These are phyloP conservation scores for Mitragyna speciosa DNA, from an alignment of 257 asterid genomes.

Conservation along the genomic window DNA sequence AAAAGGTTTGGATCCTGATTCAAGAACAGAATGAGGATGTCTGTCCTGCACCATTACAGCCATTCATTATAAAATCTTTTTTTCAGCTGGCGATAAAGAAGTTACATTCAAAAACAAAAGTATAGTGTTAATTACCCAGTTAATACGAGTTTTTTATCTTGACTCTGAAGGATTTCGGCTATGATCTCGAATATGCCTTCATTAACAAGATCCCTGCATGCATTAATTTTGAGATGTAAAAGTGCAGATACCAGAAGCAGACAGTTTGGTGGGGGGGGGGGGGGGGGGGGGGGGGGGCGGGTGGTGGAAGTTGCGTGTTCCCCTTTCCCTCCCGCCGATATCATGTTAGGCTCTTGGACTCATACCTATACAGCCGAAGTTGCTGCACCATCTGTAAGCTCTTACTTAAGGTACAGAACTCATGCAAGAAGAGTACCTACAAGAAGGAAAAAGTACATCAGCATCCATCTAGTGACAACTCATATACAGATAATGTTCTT, in stretches of 20 bases:
- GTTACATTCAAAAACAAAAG: slow-evolving; percentile 10
- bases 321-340: not conserved
- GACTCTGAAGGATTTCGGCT: slow-evolving; percentile 70
- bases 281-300: too few species aligned
- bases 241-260: not conserved
- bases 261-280: not conserved
- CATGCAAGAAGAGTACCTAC: slow-evolving; percentile 85
- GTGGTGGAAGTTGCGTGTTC: too few species aligned
- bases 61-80: slow-evolving; percentile 28
- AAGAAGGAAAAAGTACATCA: not conserved
- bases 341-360: not conserved
- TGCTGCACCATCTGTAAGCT: slow-evolving; percentile 96
- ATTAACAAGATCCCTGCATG: slow-evolving; percentile 79
- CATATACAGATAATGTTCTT: not conserved
- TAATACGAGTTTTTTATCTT: slow-evolving; percentile 82
- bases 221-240: slow-evolving; percentile 14
- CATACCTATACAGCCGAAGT: slow-evolving; percentile 79
- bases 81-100: not conserved
- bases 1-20: slow-evolving; percentile 78
- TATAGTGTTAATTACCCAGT: slow-evolving; percentile 66
- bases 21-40: slow-evolving; percentile 80
- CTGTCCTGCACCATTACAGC: slow-evolving; percentile 83
- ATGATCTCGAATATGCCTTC: slow-evolving; percentile 89
- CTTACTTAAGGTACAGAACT: slow-evolving; percentile 87
- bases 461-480: not conserved